Evolutionary conservation across 441 rosid genomes (phyloP).

Genomic region (Erodium chrysanthum): DNA sequence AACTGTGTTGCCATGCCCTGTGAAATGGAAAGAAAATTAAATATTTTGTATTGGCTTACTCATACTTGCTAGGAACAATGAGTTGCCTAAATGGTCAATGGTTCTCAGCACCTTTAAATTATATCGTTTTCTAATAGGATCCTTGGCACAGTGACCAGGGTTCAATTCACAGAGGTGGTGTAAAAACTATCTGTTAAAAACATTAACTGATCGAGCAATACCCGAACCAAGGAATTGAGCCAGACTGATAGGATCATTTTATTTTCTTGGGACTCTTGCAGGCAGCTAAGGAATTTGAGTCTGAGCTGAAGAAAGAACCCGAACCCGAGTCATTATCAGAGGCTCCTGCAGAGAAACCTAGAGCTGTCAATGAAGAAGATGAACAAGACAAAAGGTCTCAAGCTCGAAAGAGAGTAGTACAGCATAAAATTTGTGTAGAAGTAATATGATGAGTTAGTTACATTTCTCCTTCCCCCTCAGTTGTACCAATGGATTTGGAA

Average conservation of each 20-base stretch:
- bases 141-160: too few species aligned
- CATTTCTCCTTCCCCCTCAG: conserved; percentile 4
- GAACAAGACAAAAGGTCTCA: conserved; percentile 41
- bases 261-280: conserved; percentile 27
- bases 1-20: not conserved
- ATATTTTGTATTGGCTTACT: not conserved
- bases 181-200: too few species aligned
- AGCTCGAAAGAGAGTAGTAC: conserved; percentile 52
- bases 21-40: not conserved
- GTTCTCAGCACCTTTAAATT: not conserved
- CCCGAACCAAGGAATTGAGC: not conserved
- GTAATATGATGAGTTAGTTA: conserved; percentile 13
- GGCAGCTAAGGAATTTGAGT: conserved; percentile 95
- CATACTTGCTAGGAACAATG: not conserved
- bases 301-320: conserved; percentile 78
- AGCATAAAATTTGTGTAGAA: conserved; percentile 31
- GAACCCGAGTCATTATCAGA: conserved; percentile 48
- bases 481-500: conserved; percentile 18
- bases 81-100: not conserved
- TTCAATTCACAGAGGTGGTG: too few species aligned
- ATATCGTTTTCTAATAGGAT: too few species aligned
- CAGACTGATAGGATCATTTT: not conserved
- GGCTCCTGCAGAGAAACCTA: conserved; percentile 30
- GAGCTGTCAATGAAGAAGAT: conserved; percentile 37
- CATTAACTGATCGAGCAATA: not conserved